These are phyloP conservation scores for Echium plantagineum DNA, from an alignment of 257 asterid genomes.

Conservation along the genomic window DNA sequence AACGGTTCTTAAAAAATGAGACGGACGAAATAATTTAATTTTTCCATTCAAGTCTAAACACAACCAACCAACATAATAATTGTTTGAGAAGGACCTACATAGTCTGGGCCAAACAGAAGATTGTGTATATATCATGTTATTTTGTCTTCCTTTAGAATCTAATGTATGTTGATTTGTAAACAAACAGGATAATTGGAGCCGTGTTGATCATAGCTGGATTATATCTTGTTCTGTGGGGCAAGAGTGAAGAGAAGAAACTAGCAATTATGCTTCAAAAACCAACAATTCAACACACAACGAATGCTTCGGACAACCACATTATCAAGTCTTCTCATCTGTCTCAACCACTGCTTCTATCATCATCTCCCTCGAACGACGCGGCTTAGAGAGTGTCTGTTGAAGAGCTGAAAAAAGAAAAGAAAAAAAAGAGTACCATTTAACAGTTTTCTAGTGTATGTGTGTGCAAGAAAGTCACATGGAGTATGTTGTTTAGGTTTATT, in stretches of 20 bases:
- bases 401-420: background rate
- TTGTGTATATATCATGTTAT: background rate
- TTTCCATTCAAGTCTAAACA: background rate
- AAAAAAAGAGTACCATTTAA: background rate
- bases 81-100: too few species aligned
- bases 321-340: conserved; percentile 53
- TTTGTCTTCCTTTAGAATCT: background rate
- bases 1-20: too few species aligned
- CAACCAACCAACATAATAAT: background rate
- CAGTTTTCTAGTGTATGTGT: conserved; percentile 27
- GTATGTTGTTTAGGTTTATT: conserved; percentile 23
- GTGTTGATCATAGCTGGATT: conserved; percentile 71
- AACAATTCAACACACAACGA: conserved; percentile 45
- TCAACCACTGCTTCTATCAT: conserved; percentile 51
- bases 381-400: conserved; percentile 32
- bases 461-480: conserved; percentile 11
- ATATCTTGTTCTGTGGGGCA: conserved; percentile 91
- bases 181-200: conserved; percentile 80
- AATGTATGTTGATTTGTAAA: background rate
- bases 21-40: too few species aligned
- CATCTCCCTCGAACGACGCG: conserved; percentile 39
- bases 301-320: conserved; percentile 12
- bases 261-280: conserved; percentile 19
- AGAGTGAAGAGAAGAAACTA: conserved; percentile 65
- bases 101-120: too few species aligned